Evolutionary conservation across 768 basidiomycete species (phyloP).

Genomic region (Phanerochaete carnosa): DNA sequence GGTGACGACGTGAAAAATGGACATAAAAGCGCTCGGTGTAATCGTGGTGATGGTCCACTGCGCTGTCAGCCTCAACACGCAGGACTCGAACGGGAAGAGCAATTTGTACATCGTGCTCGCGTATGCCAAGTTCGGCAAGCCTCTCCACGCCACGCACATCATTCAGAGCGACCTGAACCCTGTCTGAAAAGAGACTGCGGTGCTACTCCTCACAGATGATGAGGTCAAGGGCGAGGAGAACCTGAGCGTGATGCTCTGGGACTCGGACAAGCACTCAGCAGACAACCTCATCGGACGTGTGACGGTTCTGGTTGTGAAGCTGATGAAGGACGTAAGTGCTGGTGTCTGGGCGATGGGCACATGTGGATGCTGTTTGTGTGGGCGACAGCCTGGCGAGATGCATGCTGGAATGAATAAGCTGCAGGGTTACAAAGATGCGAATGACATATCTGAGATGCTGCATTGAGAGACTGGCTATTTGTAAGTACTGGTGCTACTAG

Average conservation of each 20-base stretch:
- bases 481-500: neutral
- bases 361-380: neutral
- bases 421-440: slow-evolving; percentile 49
- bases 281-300: slow-evolving; percentile 47
- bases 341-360: neutral
- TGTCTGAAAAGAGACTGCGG: slow-evolving; percentile 46
- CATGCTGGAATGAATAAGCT: slow-evolving; percentile 37
- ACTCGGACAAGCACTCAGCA: slow-evolving; percentile 39
- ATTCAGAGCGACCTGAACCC: slow-evolving; percentile 46
- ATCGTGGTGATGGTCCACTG: slow-evolving; percentile 48
- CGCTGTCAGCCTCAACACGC: slow-evolving; percentile 40
- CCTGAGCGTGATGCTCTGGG: slow-evolving; percentile 44
- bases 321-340: slow-evolving; percentile 32
- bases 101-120: slow-evolving; percentile 45
- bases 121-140: slow-evolving; percentile 37
- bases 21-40: slow-evolving; percentile 44
- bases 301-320: slow-evolving; percentile 41
- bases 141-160: slow-evolving; percentile 41
- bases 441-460: slow-evolving; percentile 37
- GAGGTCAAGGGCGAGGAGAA: slow-evolving; percentile 49
- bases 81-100: slow-evolving; percentile 41
- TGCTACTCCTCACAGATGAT: slow-evolving; percentile 43
- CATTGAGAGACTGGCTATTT: slow-evolving; percentile 22
- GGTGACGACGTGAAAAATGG: slow-evolving; percentile 36
- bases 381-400: slow-evolving; percentile 41